Percentiles rank a stretch among this genome's conserved stretches.
Evolutionary conservation across 148 eudicot genomes (phyloP).

Genomic region (Camellia japonica): DNA sequence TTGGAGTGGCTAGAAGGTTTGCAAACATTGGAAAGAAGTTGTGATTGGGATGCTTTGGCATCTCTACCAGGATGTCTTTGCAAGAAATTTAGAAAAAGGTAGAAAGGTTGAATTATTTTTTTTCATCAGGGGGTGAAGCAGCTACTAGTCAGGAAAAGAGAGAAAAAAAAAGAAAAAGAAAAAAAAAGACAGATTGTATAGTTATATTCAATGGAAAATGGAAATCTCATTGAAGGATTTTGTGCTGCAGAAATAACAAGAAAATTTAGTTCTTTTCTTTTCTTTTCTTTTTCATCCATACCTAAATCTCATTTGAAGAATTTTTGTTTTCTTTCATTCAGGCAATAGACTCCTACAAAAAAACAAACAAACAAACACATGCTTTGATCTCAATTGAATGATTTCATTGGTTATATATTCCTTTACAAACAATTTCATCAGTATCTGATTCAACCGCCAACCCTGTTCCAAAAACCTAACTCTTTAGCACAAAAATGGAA

Average conservation of each 20-base stretch:
- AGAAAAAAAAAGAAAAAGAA: background rate
- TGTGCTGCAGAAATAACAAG: slow-evolving; percentile 18
- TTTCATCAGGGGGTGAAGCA: slow-evolving; percentile 11
- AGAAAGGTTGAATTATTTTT: slow-evolving; percentile 1
- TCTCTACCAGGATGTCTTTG: background rate
- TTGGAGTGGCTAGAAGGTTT: slow-evolving; percentile 59
- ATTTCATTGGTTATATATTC: too few species aligned
- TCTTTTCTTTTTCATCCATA: background rate
- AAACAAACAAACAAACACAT: too few species aligned
- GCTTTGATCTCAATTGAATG: too few species aligned
- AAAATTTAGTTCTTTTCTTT: background rate
- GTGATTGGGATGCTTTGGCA: slow-evolving; percentile 13
- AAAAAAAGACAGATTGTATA: background rate
- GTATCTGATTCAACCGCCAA: too few species aligned
- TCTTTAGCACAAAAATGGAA: too few species aligned
- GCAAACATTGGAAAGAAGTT: slow-evolving; percentile 45
- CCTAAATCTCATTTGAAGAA: too few species aligned
- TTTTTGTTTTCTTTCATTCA: too few species aligned
- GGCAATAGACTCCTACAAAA: too few species aligned
- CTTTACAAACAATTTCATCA: too few species aligned
- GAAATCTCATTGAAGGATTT: slow-evolving; percentile 12
- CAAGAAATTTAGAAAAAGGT: background rate
- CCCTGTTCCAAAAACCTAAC: too few species aligned
- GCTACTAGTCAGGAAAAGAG: slow-evolving; percentile 1
- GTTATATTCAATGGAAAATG: slow-evolving; percentile 13